Base-by-base conservation (phyloP, 305 asterid genomes). In the Coffea humblotiana region DNA sequence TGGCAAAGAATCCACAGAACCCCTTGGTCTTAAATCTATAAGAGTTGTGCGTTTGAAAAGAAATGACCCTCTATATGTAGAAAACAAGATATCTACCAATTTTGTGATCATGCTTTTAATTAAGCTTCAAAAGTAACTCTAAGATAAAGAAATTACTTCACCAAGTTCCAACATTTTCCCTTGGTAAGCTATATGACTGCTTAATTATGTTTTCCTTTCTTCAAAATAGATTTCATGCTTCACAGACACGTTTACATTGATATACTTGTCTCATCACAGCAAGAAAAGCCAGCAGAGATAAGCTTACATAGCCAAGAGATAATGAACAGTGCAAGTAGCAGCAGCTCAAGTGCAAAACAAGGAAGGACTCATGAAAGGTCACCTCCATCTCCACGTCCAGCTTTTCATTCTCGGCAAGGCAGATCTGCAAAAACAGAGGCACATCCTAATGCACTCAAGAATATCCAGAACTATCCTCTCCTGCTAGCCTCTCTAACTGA, bases 391-490 rank as follows among this genome's bases (percentile, higher is more conserved):
- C 94, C 96, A 15, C 85, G 90, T 58, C 93, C 92, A 69, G 85
- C 84, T 43, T 92, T 93, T 78, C 87, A 79, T 13, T 74, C 93
- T 25, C 84, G 78, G 78, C 88, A 67, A 3, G 83, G 82, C 48
- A 88, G 87, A 23, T 74, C 91, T 74, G 87, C 95, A 16, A 92
- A 84, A 85, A 93, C 96, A 0, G 97, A 94, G 79, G 96, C 94
- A 51, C 98, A 92, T 80, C 95, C 98, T 0, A 91, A 90, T 82
- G 98, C 98, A 14, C 91, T 92, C 32, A 94, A 90, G 64, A 94
- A 94, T 88, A 91, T 91, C 79, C 92, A 94, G 89, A 94, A 94
- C 82, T 92, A 91, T 80, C 97, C 98, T 58, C 91, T 93, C 77
- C 84, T 93, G 29, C 80, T 93, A 65, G 98, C 97, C 32, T 92